Base-by-base conservation (phyloP, 768 basidiomycete genomes). In the Leucocoprinus sp. region DNA sequence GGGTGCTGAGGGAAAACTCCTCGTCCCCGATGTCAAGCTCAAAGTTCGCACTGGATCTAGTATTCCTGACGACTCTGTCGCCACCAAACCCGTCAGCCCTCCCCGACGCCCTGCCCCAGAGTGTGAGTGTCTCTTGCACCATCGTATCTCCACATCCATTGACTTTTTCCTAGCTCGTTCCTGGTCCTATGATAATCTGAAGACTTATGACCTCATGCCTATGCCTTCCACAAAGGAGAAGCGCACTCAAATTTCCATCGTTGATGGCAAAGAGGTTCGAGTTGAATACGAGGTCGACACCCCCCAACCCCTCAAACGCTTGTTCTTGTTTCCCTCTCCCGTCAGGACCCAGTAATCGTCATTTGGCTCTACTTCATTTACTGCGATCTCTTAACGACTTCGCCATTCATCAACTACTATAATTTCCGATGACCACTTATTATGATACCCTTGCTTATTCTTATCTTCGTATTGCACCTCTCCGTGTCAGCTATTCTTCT, bases 171-270 rank as follows among this genome's bases (percentile, higher is more conserved):
- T 47, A 84, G 83, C 66, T 9, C 80, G 81, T 22, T 78, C 84
- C 2, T 85, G 82, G 83, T 84, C 83, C 2, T 86, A 85, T 55
- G 82, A 84, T 54, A 81, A 81, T 52, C 60, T 83, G 50, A 74
- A 71, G 57, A 83, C 79, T 2, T 87, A 86, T 53, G 77, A 80
- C 12, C 64, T 77, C 49, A 78, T 80, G 75, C 65, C 67, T 49
- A 63, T 73, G 28, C 76, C 73, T n/a, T 63, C 68, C 35, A 71
- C 71, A 64, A 80, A 67, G 58, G 76, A 78, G 64, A 75, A 75
- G 63, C 69, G 65, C 26, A 69, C 61, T 53, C 76, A 77, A 67
- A 71, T 68, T 59, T 64, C 61, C 8, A 61, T 72, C 23, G 58
- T 82, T 33, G 67, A 78, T 52, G 71, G 75, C 46, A 61, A 68